phyloP scores from a whole-genome alignment of 1,284 basidiomycete species.

The Irpex sp. region DNA sequence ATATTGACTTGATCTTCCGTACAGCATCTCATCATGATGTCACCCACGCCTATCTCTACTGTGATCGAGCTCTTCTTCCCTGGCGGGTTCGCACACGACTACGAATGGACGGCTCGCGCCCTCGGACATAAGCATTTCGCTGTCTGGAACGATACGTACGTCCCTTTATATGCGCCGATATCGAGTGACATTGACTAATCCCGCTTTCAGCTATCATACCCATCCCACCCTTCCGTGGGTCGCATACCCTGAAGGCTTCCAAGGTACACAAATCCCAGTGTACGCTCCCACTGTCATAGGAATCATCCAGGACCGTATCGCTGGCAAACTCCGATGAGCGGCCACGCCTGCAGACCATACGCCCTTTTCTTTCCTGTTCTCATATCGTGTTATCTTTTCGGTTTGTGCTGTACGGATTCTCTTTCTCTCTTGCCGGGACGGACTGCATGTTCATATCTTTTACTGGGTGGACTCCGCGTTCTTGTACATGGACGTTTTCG shows the following conservation, averaged over 20 bases:
- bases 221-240: conserved; percentile 52
- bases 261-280: conserved; percentile 66
- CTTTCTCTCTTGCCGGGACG: not conserved
- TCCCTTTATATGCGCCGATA: too few species aligned
- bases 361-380: not conserved
- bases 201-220: conserved; percentile 40
- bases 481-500: not conserved
- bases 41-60: conserved; percentile 57
- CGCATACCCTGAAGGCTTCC: conserved; percentile 74
- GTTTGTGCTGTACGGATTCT: not conserved
- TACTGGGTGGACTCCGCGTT: not conserved
- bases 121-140: conserved; percentile 75
- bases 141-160: conserved; percentile 73
- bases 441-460: not conserved
- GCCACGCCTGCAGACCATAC: not conserved
- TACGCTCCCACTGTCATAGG: conserved; percentile 50
- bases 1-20: not conserved
- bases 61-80: conserved; percentile 84
- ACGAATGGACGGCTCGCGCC: conserved; percentile 70
- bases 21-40: conserved; percentile 72
- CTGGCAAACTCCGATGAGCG: conserved; percentile 23
- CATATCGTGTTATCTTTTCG: not conserved
- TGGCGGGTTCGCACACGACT: conserved; percentile 77
- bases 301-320: conserved; percentile 58
- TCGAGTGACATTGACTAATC: too few species aligned